Evolutionary conservation across 305 asterid species (phyloP).

Genomic region (Fraxinus latifolia): DNA sequence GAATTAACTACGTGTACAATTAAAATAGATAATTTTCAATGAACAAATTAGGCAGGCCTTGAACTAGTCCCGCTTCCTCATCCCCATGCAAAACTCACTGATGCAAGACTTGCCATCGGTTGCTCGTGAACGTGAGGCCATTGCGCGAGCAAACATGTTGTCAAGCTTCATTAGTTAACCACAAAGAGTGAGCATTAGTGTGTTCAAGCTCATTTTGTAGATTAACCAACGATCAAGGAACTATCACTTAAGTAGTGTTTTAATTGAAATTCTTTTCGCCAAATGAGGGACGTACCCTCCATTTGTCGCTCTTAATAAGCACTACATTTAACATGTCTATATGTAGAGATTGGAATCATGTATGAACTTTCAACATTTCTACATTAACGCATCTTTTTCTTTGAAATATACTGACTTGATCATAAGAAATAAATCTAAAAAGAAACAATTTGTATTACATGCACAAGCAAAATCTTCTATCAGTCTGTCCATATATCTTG

Average conservation of each 20-base stretch:
- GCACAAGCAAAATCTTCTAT: conserved; percentile 10
- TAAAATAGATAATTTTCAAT: not conserved
- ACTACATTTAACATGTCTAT: not conserved
- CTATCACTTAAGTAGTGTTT: not conserved
- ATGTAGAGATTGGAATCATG: not conserved
- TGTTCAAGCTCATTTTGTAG: not conserved
- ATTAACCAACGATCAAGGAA: not conserved
- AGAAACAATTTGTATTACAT: conserved; percentile 9
- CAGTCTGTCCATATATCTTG: not conserved
- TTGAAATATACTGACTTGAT: not conserved
- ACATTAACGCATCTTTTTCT: not conserved
- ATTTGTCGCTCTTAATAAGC: not conserved
- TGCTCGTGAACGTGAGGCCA: not conserved
- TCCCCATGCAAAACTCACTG: not conserved
- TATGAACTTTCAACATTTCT: not conserved
- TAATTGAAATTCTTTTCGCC: not conserved
- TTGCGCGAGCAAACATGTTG: not conserved
- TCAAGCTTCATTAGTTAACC: not conserved
- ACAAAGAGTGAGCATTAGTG: not conserved
- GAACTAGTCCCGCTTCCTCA: not conserved
- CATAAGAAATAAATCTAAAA: not conserved
- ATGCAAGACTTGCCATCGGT: not conserved
- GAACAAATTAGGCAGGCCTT: not conserved
- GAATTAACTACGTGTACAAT: too few relatives aligned
- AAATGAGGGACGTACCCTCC: not conserved